phyloP scores from a whole-genome alignment of 495 filamentous ascomycete species.

The Penicillium argentinense region DNA sequence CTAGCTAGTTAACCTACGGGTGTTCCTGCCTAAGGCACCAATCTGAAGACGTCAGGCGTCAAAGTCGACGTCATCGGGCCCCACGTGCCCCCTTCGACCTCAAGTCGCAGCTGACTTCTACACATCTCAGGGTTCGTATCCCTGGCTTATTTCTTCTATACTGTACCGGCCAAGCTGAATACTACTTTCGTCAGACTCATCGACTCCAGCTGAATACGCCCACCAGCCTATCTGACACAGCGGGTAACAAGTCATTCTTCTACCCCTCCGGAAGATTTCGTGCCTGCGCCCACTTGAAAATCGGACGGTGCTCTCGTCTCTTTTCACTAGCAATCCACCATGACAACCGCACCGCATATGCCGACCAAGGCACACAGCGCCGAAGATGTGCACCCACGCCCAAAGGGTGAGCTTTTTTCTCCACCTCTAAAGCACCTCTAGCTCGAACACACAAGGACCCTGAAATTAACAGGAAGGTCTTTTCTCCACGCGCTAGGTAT shows the following conservation, averaged over 20 bases:
- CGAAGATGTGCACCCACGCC: constrained; percentile 57
- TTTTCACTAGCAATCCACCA: constrained; percentile 14
- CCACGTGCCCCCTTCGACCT: constrained; percentile 6
- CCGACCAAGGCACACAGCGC: constrained; percentile 36
- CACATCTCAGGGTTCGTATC: neutral
- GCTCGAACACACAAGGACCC: neutral
- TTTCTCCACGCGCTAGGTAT: constrained; percentile 61
- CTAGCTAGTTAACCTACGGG: neutral
- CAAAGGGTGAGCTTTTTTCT: constrained; percentile 62
- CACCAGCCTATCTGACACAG: constrained; percentile 5
- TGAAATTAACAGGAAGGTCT: neutral
- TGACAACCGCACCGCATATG: constrained; percentile 35
- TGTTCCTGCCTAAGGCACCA: neutral
- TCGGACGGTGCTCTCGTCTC: constrained; percentile 14
- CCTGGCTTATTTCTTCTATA: neutral
- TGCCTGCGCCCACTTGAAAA: constrained; percentile 22
- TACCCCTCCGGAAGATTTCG: constrained; percentile 12
- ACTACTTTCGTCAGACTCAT: constrained; percentile 1
- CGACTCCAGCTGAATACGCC: too few relatives aligned
- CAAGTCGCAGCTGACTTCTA: constrained; percentile 1
- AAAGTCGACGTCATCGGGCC: constrained; percentile 2
- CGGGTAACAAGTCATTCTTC: constrained; percentile 7
- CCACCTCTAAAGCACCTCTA: too few relatives aligned
- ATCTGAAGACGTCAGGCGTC: neutral
- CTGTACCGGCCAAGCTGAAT: constrained; percentile 4